Base-by-base conservation (phyloP, 2,329 filamentous ascomycete species). In the Fusarium tupiense region DNA sequence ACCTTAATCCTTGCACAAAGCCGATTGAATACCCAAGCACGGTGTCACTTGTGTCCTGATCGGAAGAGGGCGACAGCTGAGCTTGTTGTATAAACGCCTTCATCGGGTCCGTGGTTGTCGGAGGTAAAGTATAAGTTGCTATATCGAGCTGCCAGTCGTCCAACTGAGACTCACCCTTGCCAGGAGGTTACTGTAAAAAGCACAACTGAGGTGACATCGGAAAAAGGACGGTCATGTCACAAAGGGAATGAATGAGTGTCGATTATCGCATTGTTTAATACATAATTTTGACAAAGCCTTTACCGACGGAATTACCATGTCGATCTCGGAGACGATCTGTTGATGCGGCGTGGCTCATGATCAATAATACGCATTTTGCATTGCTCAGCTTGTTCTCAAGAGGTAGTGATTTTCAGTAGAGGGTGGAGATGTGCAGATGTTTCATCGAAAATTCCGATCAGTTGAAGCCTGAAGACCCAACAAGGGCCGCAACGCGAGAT, bases 61-160 rank as follows among this genome's bases (percentile, higher is more conserved):
- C 61, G 41, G 47, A 46, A 65, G 46, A 68, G 50, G 52, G 49
- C 29, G 52, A 64, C 65, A 50, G 58, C 58, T 60, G 63, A 66
- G 57, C 63, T 59, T 61, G 56, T 53, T 46, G 47, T 44, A 60
- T 73, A 67, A 76, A 74, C 72, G 61, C 64, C 60, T 64, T 49
- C 33, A 31, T 66, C 37, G 44, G 58, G 62, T 40, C 66, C 40
- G 56, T 49, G 61, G 49, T 60, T 53, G 58, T 68, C 46, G 35
- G 69, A 64, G 37, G 56, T 74, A 64, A 57, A 74, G 67, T 61
- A 58, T 47, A 58, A 61, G 68, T 76, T 78, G 66, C 76, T 78
- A 78, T 76, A 76, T 77, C 68, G 64, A 67, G 76, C 70, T 57
- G 56, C 63, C 46, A 46, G 62, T 38, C 37, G 43, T 44, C 43